Evolutionary conservation across 176 grass and related monocot species (phyloP).

Genomic region (Carex cristatella): DNA sequence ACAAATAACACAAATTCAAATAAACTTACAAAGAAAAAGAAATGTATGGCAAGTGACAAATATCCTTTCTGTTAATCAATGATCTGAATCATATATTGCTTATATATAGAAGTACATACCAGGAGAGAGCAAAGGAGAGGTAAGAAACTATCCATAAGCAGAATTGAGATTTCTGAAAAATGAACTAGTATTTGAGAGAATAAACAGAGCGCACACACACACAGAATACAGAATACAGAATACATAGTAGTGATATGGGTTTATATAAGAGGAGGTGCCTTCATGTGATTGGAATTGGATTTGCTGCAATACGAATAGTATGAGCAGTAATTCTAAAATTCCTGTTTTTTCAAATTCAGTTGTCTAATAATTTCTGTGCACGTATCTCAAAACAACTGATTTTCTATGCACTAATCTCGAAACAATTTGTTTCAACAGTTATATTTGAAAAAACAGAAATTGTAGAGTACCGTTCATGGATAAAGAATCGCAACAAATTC

Average conservation of each 20-base stretch:
- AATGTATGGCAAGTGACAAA: neutral
- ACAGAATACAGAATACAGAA: neutral
- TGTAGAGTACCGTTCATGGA: too few species aligned
- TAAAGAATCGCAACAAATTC: too few species aligned
- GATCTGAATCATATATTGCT: neutral
- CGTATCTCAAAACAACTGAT: too few species aligned
- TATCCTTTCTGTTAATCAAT: neutral
- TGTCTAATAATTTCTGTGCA: too few species aligned
- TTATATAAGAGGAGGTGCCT: neutral
- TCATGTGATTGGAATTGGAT: neutral
- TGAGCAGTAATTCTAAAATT: too few species aligned
- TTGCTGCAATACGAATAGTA: too few species aligned
- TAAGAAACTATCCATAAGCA: conserved; percentile 17
- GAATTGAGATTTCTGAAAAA: neutral
- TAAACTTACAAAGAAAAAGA: neutral
- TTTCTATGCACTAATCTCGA: too few species aligned
- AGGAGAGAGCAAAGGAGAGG: conserved; percentile 20
- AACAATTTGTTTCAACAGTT: too few species aligned
- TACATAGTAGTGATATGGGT: neutral
- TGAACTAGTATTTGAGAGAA: neutral
- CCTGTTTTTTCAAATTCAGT: too few species aligned
- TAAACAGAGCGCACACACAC: neutral
- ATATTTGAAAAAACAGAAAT: too few species aligned
- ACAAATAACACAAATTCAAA: neutral
- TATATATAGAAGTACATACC: conserved; percentile 8